Evolutionary conservation across 345 rosid species (phyloP).

Genomic region (Brassica rapa): DNA sequence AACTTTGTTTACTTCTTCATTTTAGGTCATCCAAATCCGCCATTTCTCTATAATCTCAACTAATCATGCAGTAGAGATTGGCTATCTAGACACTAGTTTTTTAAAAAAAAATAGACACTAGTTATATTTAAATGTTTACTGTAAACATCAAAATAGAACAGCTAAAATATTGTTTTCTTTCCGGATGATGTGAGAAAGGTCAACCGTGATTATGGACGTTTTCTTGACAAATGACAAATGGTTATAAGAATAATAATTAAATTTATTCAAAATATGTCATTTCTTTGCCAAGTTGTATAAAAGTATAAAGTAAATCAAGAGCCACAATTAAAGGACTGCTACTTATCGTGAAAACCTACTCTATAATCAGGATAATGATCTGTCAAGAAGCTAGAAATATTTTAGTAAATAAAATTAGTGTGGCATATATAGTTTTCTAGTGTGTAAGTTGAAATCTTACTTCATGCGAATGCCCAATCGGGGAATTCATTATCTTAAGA

Average conservation of each 20-base stretch:
- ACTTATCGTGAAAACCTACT: slow-evolving; percentile 18
- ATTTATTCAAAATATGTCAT: background rate
- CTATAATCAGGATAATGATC: slow-evolving; percentile 4
- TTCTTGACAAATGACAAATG: slow-evolving; percentile 18
- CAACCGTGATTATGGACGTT: slow-evolving; percentile 23
- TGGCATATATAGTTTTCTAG: slow-evolving; percentile 1
- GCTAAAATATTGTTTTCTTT: slow-evolving; percentile 18
- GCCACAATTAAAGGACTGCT: slow-evolving; percentile 27
- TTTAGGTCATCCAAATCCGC: slow-evolving; percentile 7
- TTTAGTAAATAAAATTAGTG: background rate
- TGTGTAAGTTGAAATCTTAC: slow-evolving; percentile 35
- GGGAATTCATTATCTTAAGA: background rate
- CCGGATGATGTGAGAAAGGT: slow-evolving; percentile 30
- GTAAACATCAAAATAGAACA: background rate
- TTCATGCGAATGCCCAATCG: slow-evolving; percentile 20
- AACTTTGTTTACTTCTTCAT: too few relatives aligned
- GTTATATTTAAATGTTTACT: slow-evolving; percentile 23
- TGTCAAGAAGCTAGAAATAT: slow-evolving; percentile 16
- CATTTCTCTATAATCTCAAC: background rate
- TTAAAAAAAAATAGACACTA: background rate
- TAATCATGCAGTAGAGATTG: slow-evolving; percentile 13
- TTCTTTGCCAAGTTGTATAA: slow-evolving; percentile 24
- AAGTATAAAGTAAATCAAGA: slow-evolving; percentile 6
- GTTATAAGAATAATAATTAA: slow-evolving; percentile 12
- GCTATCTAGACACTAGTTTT: slow-evolving; percentile 17